A percentile compares a stretch with the other conserved stretches of the same genome.
Evolutionary conservation across 495 filamentous ascomycete genomes (phyloP).

Genomic region (Rhizodiscina lignyota): DNA sequence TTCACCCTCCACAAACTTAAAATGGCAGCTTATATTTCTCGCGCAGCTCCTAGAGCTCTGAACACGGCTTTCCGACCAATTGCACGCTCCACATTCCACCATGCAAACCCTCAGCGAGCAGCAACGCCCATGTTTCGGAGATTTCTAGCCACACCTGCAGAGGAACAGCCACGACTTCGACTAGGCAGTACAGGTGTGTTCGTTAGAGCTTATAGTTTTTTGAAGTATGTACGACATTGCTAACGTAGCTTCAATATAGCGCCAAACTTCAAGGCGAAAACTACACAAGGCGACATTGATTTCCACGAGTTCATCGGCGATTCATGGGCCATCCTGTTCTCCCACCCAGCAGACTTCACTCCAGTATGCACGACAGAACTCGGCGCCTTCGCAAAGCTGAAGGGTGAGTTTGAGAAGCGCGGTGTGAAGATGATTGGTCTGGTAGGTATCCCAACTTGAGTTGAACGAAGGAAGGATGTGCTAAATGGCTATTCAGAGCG

Average conservation of each 20-base stretch:
- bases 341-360: constrained; percentile 55
- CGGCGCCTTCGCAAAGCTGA: constrained; percentile 47
- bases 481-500: constrained; percentile 19
- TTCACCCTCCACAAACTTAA: too few species aligned
- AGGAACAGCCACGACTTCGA: constrained; percentile 42
- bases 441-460: too few species aligned
- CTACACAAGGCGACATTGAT: constrained; percentile 49
- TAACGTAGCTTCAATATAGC: constrained; percentile 18
- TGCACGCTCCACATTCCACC: constrained; percentile 3
- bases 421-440: constrained; percentile 53
- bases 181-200: constrained; percentile 29
- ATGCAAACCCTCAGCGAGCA: constrained; percentile 2
- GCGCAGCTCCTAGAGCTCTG: constrained; percentile 8
- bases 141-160: constrained; percentile 17
- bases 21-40: constrained; percentile 13
- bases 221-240: not conserved
- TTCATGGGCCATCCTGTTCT: constrained; percentile 51
- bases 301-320: constrained; percentile 38
- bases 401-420: constrained; percentile 42
- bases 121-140: constrained; percentile 17
- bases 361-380: constrained; percentile 57
- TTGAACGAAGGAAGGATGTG: too few species aligned
- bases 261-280: constrained; percentile 49
- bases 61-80: constrained; percentile 1
- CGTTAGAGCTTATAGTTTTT: not conserved